A percentile compares a stretch with the other conserved stretches of the same genome.
Evolutionary conservation across 2,329 filamentous ascomycete genomes (phyloP).

Genomic region (Clonostachys rhizophaga): DNA sequence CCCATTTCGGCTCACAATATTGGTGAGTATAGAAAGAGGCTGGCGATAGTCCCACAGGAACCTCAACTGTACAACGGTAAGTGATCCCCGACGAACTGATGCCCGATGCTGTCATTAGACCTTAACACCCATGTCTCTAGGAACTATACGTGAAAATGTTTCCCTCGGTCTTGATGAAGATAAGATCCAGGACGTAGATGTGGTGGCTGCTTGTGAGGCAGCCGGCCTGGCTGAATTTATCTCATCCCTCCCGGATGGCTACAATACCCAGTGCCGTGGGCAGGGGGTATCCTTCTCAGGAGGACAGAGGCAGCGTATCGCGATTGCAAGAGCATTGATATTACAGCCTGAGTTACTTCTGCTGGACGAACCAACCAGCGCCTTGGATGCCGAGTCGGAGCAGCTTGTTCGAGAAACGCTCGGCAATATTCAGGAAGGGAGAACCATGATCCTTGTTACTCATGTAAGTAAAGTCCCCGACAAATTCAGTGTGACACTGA

Average conservation of each 20-base stretch:
- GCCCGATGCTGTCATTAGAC: slow-evolving; percentile 10
- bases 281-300: slow-evolving; percentile 62
- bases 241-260: slow-evolving; percentile 33
- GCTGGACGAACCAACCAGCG: slow-evolving; percentile 69
- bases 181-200: slow-evolving; percentile 19
- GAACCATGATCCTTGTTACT: too few species aligned
- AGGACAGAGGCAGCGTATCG: slow-evolving; percentile 63
- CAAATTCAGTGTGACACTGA: too few species aligned
- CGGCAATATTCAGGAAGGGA: too few species aligned
- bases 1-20: too few species aligned
- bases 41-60: too few species aligned
- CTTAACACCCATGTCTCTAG: slow-evolving; percentile 68
- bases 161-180: slow-evolving; percentile 37
- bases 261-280: slow-evolving; percentile 54
- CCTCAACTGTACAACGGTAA: too few species aligned
- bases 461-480: too few species aligned
- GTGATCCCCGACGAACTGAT: too few species aligned
- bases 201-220: slow-evolving; percentile 38
- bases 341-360: slow-evolving; percentile 92
- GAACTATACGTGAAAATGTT: slow-evolving; percentile 81
- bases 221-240: slow-evolving; percentile 45
- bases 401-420: slow-evolving; percentile 87
- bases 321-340: slow-evolving; percentile 60
- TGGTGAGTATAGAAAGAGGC: too few species aligned
- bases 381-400: slow-evolving; percentile 69